Percentiles rank a stretch among this genome's conserved stretches.
phyloP scores from a whole-genome alignment of 306 rosid species.

The Medicago ruthenica region DNA sequence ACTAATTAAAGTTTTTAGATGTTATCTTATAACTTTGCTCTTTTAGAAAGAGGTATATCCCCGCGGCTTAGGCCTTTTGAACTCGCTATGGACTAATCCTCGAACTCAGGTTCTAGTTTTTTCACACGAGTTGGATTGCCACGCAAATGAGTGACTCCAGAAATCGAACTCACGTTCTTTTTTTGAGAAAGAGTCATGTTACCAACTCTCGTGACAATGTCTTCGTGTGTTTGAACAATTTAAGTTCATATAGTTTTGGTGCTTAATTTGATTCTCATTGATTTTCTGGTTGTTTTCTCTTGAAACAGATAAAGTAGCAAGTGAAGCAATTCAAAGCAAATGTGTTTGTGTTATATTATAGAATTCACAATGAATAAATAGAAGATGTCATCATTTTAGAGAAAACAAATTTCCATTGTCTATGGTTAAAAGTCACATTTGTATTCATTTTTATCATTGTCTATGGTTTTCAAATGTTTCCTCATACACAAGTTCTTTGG shows the following conservation, averaged over 20 bases:
- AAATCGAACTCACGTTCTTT: no score
- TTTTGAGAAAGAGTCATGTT: no score
- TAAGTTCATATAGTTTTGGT: slow-evolving; percentile 30
- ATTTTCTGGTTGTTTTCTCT: slow-evolving; percentile 3
- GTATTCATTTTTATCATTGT: slow-evolving; percentile 13
- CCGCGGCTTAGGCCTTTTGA: no score
- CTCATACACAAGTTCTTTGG: slow-evolving; percentile 31
- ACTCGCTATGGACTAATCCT: no score
- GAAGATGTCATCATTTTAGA: slow-evolving; percentile 25
- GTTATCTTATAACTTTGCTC: no score
- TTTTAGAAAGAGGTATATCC: no score
- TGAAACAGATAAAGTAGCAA: slow-evolving; percentile 63
- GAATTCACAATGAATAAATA: slow-evolving; percentile 31
- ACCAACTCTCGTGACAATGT: no score
- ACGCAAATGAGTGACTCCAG: no score
- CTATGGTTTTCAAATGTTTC: slow-evolving; percentile 25
- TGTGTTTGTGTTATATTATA: slow-evolving; percentile 82
- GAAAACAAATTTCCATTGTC: no score
- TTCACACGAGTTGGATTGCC: no score
- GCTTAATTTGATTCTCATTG: slow-evolving; percentile 24
- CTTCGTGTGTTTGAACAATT: background rate
- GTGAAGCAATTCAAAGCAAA: slow-evolving; percentile 59
- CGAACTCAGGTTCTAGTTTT: no score
- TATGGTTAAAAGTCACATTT: slow-evolving; percentile 18
- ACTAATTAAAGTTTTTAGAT: no score